phyloP scores from a whole-genome alignment of 2,329 filamentous ascomycete genomes.

The Colletotrichum chrysophilum region DNA sequence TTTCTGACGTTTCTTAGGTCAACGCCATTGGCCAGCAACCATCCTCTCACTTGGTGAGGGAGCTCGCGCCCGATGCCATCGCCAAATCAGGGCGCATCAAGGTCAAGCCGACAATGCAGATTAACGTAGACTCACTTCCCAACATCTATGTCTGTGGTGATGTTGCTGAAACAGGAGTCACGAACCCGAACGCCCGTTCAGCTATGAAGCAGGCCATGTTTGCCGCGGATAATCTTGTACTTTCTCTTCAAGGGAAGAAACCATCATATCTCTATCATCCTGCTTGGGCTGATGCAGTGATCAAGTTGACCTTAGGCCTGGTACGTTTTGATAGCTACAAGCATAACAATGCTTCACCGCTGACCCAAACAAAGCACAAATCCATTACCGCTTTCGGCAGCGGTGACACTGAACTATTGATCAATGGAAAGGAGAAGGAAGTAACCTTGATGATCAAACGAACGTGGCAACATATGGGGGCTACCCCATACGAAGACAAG shows the following conservation, averaged over 20 bases:
- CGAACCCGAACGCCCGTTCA: constrained; percentile 60
- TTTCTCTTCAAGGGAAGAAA: constrained; percentile 44
- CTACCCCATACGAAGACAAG: constrained; percentile 48
- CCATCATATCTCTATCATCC: constrained; percentile 45
- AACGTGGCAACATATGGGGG: constrained; percentile 48
- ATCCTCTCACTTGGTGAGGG: constrained; percentile 52
- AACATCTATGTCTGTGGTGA: constrained; percentile 70
- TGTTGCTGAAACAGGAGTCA: constrained; percentile 57
- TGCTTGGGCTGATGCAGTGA: constrained; percentile 52
- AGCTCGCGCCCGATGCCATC: constrained; percentile 48
- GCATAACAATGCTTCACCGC: not conserved
- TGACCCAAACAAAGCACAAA: constrained; percentile 40
- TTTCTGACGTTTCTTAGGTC: constrained; percentile 43
- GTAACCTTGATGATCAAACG: constrained; percentile 47
- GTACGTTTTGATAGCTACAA: constrained; percentile 35
- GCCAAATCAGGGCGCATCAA: constrained; percentile 53
- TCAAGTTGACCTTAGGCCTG: constrained; percentile 59
- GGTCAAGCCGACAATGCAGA: constrained; percentile 62
- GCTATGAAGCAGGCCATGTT: constrained; percentile 58
- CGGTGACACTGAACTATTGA: constrained; percentile 47
- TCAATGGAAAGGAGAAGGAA: constrained; percentile 44
- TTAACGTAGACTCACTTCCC: constrained; percentile 49
- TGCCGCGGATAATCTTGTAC: constrained; percentile 60
- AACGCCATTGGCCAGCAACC: constrained; percentile 66
- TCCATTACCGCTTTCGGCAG: constrained; percentile 49